Base-by-base conservation (phyloP, 2,329 filamentous ascomycete genomes). In the Colletotrichum endophyticum region DNA sequence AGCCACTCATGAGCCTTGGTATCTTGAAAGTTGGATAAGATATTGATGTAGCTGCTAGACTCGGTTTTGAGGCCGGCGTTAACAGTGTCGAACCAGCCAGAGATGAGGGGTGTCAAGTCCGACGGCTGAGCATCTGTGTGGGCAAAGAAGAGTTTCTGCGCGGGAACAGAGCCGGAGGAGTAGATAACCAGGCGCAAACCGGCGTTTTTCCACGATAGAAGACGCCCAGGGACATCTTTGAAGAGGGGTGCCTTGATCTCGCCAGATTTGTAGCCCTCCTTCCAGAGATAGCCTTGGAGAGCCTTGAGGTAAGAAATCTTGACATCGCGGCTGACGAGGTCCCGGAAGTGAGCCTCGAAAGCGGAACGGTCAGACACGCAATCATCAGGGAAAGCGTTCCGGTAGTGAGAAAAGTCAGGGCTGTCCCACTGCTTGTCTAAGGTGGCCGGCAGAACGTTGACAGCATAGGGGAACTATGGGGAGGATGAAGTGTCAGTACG, bases 261-360 rank as follows among this genome's bases (percentile, higher is more conserved):
- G 70, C 94, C 94, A 68, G 89, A 91, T 76, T 89, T 88, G 85
- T 96, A 97, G 75, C 95, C 95, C 53, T 89, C 89, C 81, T 92
- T 88, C 95, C 95, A 97, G 56, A 97, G 89, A 80, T 95, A 92
- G 79, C 95, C 94, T 86, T 97, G 95, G 59, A 96, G 91, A 75
- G 91, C 91, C 87, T 97, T 97, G 78, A 96, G 88, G 84, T 95
- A 96, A 57, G 94, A 87, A 76, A 92, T 89, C 85, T 96, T 97
- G 81, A 95, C 89, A 82, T 97, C 95, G 78, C 89, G 90, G 76
- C 88, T 86, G 80, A 95, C 93, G 78, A 96, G 89, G 81, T 95
- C 92, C 79, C 90, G 86, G 76, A 95, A 92, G 84, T 96, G 94
- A 16, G 90, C 88, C 78, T 91, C 88, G 73, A 96, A 88, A 27